phyloP scores from a whole-genome alignment of 2,329 filamentous ascomycete genomes.

The Tolypocladium guangdongense region DNA sequence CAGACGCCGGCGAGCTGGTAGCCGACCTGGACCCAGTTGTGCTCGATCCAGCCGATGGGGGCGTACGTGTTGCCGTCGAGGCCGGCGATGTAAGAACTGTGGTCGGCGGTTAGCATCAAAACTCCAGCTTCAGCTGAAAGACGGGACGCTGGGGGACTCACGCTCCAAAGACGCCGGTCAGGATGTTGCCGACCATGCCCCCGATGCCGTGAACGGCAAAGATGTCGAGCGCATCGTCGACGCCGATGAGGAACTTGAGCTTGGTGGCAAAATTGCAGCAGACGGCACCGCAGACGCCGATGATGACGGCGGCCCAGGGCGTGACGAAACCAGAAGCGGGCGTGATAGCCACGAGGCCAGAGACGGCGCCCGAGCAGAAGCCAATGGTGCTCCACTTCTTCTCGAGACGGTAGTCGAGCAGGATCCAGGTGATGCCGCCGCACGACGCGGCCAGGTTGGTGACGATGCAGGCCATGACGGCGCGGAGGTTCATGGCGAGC shows the following conservation, averaged over 20 bases:
- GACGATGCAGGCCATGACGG: conserved; percentile 80
- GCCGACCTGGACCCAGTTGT: conserved; percentile 59
- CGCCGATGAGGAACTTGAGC: conserved; percentile 60
- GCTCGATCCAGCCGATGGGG: conserved; percentile 59
- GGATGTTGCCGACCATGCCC: conserved; percentile 68
- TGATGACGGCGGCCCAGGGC: conserved; percentile 47
- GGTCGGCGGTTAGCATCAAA: not conserved
- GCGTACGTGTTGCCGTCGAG: conserved; percentile 55
- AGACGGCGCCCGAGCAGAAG: conserved; percentile 83
- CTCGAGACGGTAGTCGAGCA: conserved; percentile 85
- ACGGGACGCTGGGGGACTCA: conserved; percentile 23
- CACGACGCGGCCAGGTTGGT: conserved; percentile 79
- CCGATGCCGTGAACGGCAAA: conserved; percentile 84
- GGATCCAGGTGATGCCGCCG: conserved; percentile 72
- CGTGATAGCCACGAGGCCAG: conserved; percentile 78
- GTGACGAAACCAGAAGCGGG: conserved; percentile 75
- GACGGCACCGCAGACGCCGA: conserved; percentile 48
- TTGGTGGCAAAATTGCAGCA: conserved; percentile 81
- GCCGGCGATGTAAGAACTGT: conserved; percentile 56
- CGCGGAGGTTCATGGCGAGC: conserved; percentile 70
- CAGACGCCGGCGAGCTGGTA: conserved; percentile 60
- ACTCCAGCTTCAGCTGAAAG: not conserved
- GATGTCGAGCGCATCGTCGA: conserved; percentile 83
- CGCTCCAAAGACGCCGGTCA: conserved; percentile 70
- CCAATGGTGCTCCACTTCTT: conserved; percentile 89